Evolutionary conservation across 805 yeast species (phyloP).

Genomic region (Lachancea cidri): DNA sequence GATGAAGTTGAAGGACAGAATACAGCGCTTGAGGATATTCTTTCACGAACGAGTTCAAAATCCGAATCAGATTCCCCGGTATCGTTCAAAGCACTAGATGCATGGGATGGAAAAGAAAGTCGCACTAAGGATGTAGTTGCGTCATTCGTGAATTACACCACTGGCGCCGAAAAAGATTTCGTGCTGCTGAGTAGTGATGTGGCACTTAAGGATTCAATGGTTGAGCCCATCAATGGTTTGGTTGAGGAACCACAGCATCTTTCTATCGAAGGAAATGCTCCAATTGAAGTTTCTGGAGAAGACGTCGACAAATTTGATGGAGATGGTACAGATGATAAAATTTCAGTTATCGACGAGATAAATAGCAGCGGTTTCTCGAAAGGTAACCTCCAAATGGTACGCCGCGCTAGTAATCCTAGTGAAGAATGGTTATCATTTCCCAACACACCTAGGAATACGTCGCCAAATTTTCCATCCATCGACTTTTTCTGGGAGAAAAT

Average conservation of each 20-base stretch:
- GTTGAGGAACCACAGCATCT: background rate
- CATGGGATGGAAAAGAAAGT: background rate
- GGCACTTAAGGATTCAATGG: background rate
- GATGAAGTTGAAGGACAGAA: background rate
- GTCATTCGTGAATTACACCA: constrained; percentile 2
- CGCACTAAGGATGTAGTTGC: background rate
- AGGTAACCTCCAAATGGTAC: background rate
- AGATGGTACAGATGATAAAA: background rate
- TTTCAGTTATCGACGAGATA: background rate
- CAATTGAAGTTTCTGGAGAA: background rate
- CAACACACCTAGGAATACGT: background rate
- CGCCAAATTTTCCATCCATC: background rate
- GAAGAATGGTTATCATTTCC: background rate
- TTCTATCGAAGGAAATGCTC: background rate
- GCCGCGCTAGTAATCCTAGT: background rate
- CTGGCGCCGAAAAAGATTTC: constrained; percentile 3
- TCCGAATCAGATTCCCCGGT: background rate
- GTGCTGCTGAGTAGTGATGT: constrained; percentile 1
- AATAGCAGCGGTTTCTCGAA: background rate
- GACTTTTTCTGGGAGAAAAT: constrained; percentile 8
- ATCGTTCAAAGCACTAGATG: background rate
- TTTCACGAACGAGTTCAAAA: background rate
- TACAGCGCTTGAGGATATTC: background rate
- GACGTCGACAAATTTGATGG: background rate
- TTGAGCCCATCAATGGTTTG: background rate